Base-by-base conservation (phyloP, 306 rosid species). In the Rubus parviflorus region DNA sequence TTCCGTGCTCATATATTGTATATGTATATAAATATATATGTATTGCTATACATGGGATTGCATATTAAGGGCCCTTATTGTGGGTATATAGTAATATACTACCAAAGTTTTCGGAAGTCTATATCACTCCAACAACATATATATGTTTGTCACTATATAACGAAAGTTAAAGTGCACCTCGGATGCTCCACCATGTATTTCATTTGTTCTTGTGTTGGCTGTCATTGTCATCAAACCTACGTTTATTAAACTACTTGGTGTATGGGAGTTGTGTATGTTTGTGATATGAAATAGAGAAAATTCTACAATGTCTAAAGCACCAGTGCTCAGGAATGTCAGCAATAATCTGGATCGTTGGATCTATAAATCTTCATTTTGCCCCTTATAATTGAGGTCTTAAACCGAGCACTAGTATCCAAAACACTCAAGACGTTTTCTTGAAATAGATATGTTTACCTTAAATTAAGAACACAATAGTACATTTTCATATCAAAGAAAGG, bases 111-210 rank as follows among this genome's bases (percentile, higher is more conserved):
- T 40, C 12, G 75, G 57, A 37, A 23, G 54, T 47, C 57, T 16
- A 13, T 68, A 45, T 68, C 54, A 13, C 54, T 46, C 73, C 42
- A 47, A 69, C 42, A 47, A 69, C n/a, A 23, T 66, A 20, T 43
- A 61, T 38, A 38, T 13, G 30, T 61, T 30, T 61, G 42, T 45
- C 73, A 23, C 56, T 15, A 13, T 23, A 46, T 69, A 23, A 38
- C 23, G 46, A 71, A 71, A 51, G 61, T 51, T 51, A 51, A 71
- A 72, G 51, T n/a, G 30, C 64, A 72, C 77, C 68, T 73, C 9
- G 77, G 68, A 73, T 73, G 77, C 68, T 58, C 56, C 68, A 73
- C 68, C 77, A 20, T 73, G 41, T 51, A 70, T 37, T 73, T 40
- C 20, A n/a, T 38, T 72, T 72, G 53, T 22, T 54, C 51, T 38